A percentile compares a stretch with the other conserved stretches of the same genome.
Conservation (phyloP, 2,329 filamentous ascomycete species). For the Alternaria ethzedia region DNA sequence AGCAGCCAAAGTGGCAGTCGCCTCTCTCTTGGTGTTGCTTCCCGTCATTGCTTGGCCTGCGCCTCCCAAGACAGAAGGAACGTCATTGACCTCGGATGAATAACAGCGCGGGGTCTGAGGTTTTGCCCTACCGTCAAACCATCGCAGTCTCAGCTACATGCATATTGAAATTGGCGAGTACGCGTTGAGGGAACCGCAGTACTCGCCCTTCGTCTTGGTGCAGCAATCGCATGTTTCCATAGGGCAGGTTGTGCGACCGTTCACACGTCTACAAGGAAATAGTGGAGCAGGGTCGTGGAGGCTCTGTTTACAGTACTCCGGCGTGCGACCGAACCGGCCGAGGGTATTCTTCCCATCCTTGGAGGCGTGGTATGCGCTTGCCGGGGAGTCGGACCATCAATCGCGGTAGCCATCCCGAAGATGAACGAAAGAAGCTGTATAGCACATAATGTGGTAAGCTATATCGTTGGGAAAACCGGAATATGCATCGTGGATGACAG, state of each 20-base stretch:
- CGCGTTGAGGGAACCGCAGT: background rate
- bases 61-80: constrained; percentile 15
- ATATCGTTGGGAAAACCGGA: constrained; percentile 7
- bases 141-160: constrained; percentile 13
- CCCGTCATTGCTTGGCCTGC: constrained; percentile 25
- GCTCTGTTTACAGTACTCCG: background rate
- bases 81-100: constrained; percentile 22
- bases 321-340: background rate
- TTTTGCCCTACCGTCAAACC: constrained; percentile 9
- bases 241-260: constrained; percentile 1
- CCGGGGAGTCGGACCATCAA: background rate
- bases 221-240: background rate
- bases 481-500: constrained; percentile 9
- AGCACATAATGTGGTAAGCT: background rate
- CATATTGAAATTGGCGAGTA: constrained; percentile 3
- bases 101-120: background rate
- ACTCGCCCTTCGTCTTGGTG: constrained; percentile 1
- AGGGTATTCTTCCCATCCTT: background rate
- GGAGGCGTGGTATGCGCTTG: background rate
- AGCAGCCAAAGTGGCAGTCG: constrained; percentile 14
- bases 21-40: constrained; percentile 12
- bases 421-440: background rate
- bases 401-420: background rate
- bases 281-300: background rate
- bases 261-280: background rate